Percentiles rank a stretch among this genome's conserved stretches.
phyloP scores from a whole-genome alignment of 2,329 filamentous ascomycete species.

The Acarospora socialis region DNA sequence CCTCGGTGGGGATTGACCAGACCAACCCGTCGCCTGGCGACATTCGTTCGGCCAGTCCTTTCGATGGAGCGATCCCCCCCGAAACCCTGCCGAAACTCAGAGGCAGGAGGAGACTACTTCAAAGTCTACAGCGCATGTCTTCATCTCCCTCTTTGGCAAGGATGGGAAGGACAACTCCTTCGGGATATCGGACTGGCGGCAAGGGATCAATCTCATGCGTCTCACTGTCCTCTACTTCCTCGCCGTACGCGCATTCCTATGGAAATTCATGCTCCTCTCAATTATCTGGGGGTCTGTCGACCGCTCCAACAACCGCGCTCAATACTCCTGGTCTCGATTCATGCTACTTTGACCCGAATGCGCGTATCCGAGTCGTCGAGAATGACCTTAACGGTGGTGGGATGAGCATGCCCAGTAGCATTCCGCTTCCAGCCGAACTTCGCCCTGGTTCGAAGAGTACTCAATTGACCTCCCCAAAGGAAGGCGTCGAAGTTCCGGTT shows the following conservation, averaged over 20 bases:
- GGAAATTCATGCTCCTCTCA: slow-evolving; percentile 42
- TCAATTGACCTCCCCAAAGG: slow-evolving; percentile 14
- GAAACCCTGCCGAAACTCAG: slow-evolving; percentile 44
- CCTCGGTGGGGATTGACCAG: no score
- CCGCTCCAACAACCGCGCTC: slow-evolving; percentile 39
- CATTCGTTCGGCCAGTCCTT: no score
- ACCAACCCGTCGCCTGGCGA: no score
- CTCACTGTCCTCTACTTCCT: slow-evolving; percentile 39
- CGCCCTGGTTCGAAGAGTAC: slow-evolving; percentile 33
- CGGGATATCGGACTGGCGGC: slow-evolving; percentile 47
- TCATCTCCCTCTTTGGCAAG: slow-evolving; percentile 61
- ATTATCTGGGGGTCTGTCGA: slow-evolving; percentile 41
- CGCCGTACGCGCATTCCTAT: slow-evolving; percentile 38
- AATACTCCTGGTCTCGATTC: slow-evolving; percentile 31
- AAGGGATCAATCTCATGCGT: slow-evolving; percentile 53
- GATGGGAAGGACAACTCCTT: slow-evolving; percentile 49
- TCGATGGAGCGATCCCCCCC: slow-evolving; percentile 19
- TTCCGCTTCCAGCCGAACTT: slow-evolving; percentile 50
- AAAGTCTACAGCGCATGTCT: slow-evolving; percentile 64
- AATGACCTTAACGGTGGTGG: slow-evolving; percentile 29
- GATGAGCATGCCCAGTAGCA: slow-evolving; percentile 32
- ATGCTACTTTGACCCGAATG: slow-evolving; percentile 37
- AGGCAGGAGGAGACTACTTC: slow-evolving; percentile 54
- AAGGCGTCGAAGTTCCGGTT: slow-evolving; percentile 24
- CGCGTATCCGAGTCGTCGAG: slow-evolving; percentile 42